phyloP scores from a whole-genome alignment of 2,329 filamentous ascomycete genomes.

The Endocalyx cinctus region DNA sequence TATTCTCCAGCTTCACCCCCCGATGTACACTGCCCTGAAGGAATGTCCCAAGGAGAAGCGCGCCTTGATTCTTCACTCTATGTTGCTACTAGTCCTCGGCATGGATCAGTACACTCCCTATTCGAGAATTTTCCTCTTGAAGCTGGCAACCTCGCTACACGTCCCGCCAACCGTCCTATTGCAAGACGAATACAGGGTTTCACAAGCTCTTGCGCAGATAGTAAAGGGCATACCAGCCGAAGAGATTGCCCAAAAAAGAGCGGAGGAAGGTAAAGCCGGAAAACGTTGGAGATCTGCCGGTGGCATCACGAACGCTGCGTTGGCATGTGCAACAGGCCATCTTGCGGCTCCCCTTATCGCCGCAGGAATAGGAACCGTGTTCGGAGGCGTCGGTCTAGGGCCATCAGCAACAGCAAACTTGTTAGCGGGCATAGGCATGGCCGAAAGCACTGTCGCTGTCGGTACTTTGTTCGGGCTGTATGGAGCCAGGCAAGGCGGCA shows the following conservation, averaged over 20 bases:
- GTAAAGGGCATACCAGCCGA: constrained; percentile 67
- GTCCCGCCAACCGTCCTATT: constrained; percentile 61
- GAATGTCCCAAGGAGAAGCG: constrained; percentile 57
- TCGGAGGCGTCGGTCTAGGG: constrained; percentile 72
- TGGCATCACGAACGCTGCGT: constrained; percentile 51
- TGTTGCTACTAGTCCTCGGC: constrained; percentile 69
- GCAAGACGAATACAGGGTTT: constrained; percentile 70
- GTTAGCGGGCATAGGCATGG: constrained; percentile 73
- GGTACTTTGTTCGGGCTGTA: constrained; percentile 92
- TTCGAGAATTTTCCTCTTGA: constrained; percentile 66
- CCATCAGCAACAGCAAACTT: constrained; percentile 71
- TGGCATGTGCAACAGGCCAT: constrained; percentile 34
- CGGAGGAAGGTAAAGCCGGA: constrained; percentile 59
- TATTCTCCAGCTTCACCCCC: constrained; percentile 49
- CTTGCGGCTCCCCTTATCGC: constrained; percentile 73
- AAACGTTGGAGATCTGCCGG: constrained; percentile 42
- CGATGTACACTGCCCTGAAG: constrained; percentile 56
- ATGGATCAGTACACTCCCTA: constrained; percentile 73
- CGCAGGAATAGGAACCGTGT: constrained; percentile 73
- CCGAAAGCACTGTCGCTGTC: constrained; percentile 73
- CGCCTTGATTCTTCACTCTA: constrained; percentile 64
- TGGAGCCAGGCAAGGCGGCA: constrained; percentile 72
- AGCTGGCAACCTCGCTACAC: constrained; percentile 66
- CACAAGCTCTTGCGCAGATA: constrained; percentile 67
- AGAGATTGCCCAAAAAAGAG: constrained; percentile 58